Percentiles rank a stretch among this genome's conserved stretches.
phyloP scores from a whole-genome alignment of 2,329 filamentous ascomycete species.

The Penicillium vulpinum region DNA sequence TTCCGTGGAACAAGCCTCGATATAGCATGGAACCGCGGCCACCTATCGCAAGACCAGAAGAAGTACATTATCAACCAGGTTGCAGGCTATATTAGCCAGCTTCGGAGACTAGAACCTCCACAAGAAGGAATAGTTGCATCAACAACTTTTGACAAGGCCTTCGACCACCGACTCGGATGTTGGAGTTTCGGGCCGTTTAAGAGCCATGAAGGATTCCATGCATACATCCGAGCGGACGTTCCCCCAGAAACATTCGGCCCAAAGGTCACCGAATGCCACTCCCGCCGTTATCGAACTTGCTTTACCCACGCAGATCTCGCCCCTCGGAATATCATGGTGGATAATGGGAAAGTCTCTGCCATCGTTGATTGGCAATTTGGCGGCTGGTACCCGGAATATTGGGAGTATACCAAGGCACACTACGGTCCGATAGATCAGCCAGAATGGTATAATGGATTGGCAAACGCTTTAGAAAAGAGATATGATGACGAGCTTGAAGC shows the following conservation, averaged over 20 bases:
- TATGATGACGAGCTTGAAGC: neutral
- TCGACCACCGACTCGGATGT: neutral
- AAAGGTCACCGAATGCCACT: neutral
- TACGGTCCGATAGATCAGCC: neutral
- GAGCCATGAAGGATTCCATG: neutral
- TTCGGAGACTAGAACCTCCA: neutral
- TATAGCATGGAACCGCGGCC: neutral
- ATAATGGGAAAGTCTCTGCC: neutral
- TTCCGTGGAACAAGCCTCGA: neutral
- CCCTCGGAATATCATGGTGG: neutral
- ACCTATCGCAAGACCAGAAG: neutral
- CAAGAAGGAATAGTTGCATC: conserved; percentile 3
- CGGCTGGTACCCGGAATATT: conserved; percentile 2
- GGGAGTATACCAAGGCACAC: conserved; percentile 2
- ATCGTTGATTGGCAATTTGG: conserved; percentile 1
- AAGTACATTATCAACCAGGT: neutral
- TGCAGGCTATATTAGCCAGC: neutral
- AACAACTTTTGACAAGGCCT: neutral
- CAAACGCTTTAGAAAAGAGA: neutral
- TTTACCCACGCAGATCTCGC: neutral
- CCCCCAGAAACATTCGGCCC: neutral
- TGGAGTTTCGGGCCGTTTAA: neutral
- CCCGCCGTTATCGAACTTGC: neutral
- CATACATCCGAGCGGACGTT: neutral
- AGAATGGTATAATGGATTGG: neutral